Evolutionary conservation across 768 basidiomycete genomes (phyloP), one percentile per base, ranked within the genome.

Genomic region (Leccinum subgranulosum): DNA sequence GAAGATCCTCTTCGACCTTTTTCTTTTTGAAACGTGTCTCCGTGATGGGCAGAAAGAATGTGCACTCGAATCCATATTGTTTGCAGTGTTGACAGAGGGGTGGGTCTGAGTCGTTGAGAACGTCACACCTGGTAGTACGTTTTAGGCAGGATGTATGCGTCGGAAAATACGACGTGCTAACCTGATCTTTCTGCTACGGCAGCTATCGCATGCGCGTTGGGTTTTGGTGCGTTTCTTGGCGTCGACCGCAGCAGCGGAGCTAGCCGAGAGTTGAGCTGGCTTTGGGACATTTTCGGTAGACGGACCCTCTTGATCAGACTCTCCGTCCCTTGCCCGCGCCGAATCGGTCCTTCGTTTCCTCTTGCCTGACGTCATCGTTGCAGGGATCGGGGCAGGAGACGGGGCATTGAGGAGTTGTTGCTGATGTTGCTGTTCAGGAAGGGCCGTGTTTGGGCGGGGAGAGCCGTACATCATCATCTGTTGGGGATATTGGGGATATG

Each of bases 21-120:
- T 94, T 94, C 79, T 97, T 97, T 77, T 98, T 98, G 82, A 98
- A 99, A 19, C 97, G 87, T 0, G 97, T 99, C 73, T 98, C 97
- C 10, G 96, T 93, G 65, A 99, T 99, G 41, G 97, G 97, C 12
- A 98, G 84, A 79, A 97, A 96, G 76, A 95, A 97, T 6, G 95
- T 97, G 72, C 96, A 97, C 62, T 96, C 93, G 64, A 94, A 92
- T 46, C 84, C 82, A 66, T 94, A 93, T 69, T 94, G 92, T 68
- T 92, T 91, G 81, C 96, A 98, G 72, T 98, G 95, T 64, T 94
- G 90, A 69, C 94, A 98, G 50, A 90, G 68, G 17, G 90, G 86
- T 0, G 90, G 89, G 3, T 92, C 88, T 64, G 82, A 72, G 64
- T 94, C 91, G 1, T 81, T 36, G 17, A 98, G 78, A 64, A 97